These are phyloP conservation scores for Xylaria sp. DNA, from an alignment of 495 filamentous ascomycete genomes.

Conservation along the genomic window DNA sequence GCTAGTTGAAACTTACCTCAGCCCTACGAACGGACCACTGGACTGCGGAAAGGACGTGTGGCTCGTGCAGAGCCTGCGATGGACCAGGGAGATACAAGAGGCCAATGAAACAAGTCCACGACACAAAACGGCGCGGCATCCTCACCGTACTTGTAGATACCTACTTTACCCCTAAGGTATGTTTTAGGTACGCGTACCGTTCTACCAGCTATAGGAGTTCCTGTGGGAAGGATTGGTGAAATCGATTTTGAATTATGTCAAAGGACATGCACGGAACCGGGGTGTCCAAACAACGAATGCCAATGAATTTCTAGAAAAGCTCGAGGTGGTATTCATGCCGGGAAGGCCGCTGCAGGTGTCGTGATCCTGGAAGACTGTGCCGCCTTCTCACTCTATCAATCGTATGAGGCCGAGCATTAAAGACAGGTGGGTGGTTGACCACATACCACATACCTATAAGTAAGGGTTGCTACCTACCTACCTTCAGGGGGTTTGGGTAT, in stretches of 20 bases:
- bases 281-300: not conserved
- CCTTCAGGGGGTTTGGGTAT: not conserved
- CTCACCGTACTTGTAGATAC: not conserved
- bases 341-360: constrained; percentile 15
- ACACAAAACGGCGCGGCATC: not conserved
- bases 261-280: not conserved
- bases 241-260: not conserved
- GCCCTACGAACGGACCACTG: constrained; percentile 22
- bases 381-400: constrained; percentile 11
- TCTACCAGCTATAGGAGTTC: not conserved
- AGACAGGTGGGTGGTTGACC: not conserved
- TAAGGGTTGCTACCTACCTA: not conserved
- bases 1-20: constrained; percentile 15
- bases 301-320: constrained; percentile 15
- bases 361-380: constrained; percentile 10
- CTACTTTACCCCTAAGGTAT: too few species aligned
- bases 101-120: constrained; percentile 12
- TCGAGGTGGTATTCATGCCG: constrained; percentile 11
- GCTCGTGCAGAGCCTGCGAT: constrained; percentile 8
- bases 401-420: constrained; percentile 3
- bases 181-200: too few species aligned
- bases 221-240: not conserved
- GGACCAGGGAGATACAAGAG: not conserved
- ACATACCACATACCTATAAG: not conserved
- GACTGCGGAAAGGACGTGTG: not conserved